Percentiles rank a stretch among this genome's conserved stretches.
These are phyloP conservation scores for Cicer chorassanicum DNA, from an alignment of 306 rosid genomes.

Conservation along the genomic window DNA sequence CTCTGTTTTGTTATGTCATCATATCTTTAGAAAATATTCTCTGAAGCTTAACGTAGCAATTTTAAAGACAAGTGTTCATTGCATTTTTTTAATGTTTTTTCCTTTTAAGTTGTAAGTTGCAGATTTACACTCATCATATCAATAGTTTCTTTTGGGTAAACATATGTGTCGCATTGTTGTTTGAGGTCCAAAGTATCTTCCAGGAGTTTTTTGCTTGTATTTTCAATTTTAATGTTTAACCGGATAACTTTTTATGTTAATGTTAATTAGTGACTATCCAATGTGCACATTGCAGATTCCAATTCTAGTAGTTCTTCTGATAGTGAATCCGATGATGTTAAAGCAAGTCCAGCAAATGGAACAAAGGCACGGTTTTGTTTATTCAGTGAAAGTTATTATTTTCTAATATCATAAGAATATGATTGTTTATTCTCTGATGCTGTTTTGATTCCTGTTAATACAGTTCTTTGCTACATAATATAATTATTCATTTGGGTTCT, in stretches of 20 bases:
- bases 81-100: not conserved
- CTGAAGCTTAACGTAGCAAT: not conserved
- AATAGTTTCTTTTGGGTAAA: slow-evolving; percentile 5
- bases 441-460: slow-evolving; percentile 18
- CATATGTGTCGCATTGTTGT: slow-evolving; percentile 34
- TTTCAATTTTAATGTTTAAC: slow-evolving; percentile 26
- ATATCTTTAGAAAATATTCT: not conserved
- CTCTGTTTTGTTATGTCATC: not conserved
- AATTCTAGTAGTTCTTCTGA: slow-evolving; percentile 68
- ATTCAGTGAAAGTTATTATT: slow-evolving; percentile 1
- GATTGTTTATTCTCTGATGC: slow-evolving; percentile 42
- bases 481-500: slow-evolving; percentile 31
- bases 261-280: slow-evolving; percentile 32
- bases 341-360: slow-evolving; percentile 55
- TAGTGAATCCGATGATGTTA: slow-evolving; percentile 59
- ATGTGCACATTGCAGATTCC: slow-evolving; percentile 50
- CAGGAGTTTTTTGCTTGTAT: slow-evolving; percentile 6
- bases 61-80: not conserved
- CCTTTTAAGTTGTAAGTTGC: not conserved
- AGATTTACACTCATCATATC: not conserved
- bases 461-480: slow-evolving; percentile 17
- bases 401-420: slow-evolving; percentile 22
- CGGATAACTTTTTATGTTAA: slow-evolving; percentile 7
- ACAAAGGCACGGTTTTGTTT: slow-evolving; percentile 54
- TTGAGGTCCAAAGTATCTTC: slow-evolving; percentile 32